phyloP scores from a whole-genome alignment of 371 early-diverging fungal species.

The Mucor indicus region DNA sequence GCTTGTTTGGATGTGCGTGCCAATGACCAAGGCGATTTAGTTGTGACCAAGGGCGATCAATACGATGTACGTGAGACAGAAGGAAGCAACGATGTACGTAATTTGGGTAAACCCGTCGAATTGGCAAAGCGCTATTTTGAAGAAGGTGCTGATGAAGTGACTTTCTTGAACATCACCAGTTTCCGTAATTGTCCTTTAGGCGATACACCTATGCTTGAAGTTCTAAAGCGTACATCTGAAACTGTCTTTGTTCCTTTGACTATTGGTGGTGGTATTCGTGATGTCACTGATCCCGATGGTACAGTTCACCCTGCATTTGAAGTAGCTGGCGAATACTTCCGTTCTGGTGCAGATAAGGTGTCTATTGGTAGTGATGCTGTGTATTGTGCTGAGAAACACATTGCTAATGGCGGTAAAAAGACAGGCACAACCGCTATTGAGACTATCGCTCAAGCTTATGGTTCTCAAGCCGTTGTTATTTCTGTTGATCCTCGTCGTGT shows the following conservation, averaged over 20 bases:
- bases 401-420: conserved; percentile 46
- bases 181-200: conserved; percentile 89
- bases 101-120: conserved; percentile 95
- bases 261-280: conserved; percentile 97
- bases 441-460: conserved; percentile 90
- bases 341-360: conserved; percentile 98
- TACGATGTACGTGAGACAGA: conserved; percentile 92
- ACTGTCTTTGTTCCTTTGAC: conserved; percentile 96
- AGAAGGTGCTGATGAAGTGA: conserved; percentile 96
- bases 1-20: conserved; percentile 97
- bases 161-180: conserved; percentile 96
- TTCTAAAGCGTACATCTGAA: conserved; percentile 82
- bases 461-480: conserved; percentile 96
- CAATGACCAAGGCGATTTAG: conserved; percentile 94
- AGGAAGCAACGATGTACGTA: conserved; percentile 80
- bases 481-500: conserved; percentile 95
- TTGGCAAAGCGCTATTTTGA: conserved; percentile 88
- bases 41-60: conserved; percentile 98
- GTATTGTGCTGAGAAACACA: conserved; percentile 86
- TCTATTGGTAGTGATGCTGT: conserved; percentile 98
- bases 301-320: conserved; percentile 81
- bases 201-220: conserved; percentile 95
- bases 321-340: conserved; percentile 95
- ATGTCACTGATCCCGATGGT: conserved; percentile 81
- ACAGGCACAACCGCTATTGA: conserved; percentile 82